phyloP scores from a whole-genome alignment of 2,329 filamentous ascomycete genomes.

The Aspergillus awamori region DNA sequence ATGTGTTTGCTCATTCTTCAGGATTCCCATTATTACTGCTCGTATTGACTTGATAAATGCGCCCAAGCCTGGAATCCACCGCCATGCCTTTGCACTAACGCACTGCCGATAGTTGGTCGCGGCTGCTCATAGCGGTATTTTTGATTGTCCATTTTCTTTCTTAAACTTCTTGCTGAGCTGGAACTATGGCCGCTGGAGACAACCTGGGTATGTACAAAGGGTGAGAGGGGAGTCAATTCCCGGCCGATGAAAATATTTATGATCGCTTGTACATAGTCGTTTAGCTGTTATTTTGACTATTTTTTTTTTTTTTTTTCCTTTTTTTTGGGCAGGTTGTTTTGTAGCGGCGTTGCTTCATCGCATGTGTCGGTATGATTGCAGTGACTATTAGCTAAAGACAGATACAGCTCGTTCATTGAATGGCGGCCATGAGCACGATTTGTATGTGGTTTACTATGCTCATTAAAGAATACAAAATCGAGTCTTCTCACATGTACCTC shows the following conservation, averaged over 20 bases:
- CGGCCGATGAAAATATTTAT: not conserved
- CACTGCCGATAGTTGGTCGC: not conserved
- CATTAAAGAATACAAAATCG: too few relatives aligned
- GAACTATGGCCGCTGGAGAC: not conserved
- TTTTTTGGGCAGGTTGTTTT: not conserved
- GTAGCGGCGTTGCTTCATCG: not conserved
- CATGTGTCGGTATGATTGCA: not conserved
- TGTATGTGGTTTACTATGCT: too few relatives aligned
- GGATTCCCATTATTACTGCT: slow-evolving; percentile 20
- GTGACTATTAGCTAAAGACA: too few relatives aligned
- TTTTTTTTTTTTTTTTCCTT: too few relatives aligned
- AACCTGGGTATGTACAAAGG: not conserved
- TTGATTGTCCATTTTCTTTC: too few relatives aligned
- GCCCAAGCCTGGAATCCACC: not conserved
- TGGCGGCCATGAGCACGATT: too few relatives aligned
- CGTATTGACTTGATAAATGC: not conserved
- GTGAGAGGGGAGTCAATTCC: too few relatives aligned
- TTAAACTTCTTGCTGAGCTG: too few relatives aligned
- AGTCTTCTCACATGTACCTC: too few relatives aligned
- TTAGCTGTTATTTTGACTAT: not conserved
- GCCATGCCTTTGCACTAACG: not conserved
- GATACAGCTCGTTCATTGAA: too few relatives aligned
- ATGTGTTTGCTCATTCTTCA: slow-evolving; percentile 9
- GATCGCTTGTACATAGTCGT: not conserved
- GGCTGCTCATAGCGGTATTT: slow-evolving; percentile 1